Percentiles rank a stretch among this genome's conserved stretches.
These are phyloP conservation scores for Aspergillus versicolor DNA, from an alignment of 2,329 filamentous ascomycete genomes.

Conservation along the genomic window DNA sequence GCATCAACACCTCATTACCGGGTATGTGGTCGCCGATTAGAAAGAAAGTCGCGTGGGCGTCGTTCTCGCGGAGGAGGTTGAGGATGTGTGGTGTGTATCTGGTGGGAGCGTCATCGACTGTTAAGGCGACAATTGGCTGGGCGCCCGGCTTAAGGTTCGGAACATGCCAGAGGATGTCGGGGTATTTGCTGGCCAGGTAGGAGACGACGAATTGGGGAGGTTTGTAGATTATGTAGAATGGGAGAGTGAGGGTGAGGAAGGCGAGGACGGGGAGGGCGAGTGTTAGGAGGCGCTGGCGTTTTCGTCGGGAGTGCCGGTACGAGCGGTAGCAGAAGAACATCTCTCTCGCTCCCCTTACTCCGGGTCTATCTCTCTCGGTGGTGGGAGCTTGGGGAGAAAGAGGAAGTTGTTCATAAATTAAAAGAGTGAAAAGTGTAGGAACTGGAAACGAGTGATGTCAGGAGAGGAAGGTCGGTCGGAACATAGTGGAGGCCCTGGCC, in stretches of 20 bases:
- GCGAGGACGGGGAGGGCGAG: slow-evolving; percentile 34
- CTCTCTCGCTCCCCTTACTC: background rate
- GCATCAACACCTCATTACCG: slow-evolving; percentile 55
- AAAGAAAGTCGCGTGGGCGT: slow-evolving; percentile 80
- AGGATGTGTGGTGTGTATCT: slow-evolving; percentile 69
- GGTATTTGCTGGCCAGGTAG: slow-evolving; percentile 70
- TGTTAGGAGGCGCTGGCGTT: slow-evolving; percentile 25
- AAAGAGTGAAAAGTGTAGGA: background rate
- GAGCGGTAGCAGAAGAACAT: slow-evolving; percentile 17
- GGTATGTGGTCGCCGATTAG: slow-evolving; percentile 76
- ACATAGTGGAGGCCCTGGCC: background rate
- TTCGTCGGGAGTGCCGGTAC: slow-evolving; percentile 17
- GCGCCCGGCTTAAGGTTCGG: slow-evolving; percentile 42
- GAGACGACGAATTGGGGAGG: slow-evolving; percentile 70
- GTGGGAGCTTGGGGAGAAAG: background rate
- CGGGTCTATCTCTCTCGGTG: background rate
- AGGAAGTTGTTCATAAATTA: background rate
- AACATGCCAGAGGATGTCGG: slow-evolving; percentile 76
- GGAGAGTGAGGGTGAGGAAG: slow-evolving; percentile 33
- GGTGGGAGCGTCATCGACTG: slow-evolving; percentile 83
- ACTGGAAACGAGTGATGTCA: background rate
- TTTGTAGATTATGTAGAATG: slow-evolving; percentile 74
- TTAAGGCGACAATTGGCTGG: slow-evolving; percentile 72
- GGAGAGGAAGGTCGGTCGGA: background rate
- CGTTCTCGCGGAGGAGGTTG: slow-evolving; percentile 62